Conservation (phyloP, 495 filamentous ascomycete species). For the Trichoderma reesei region DNA sequence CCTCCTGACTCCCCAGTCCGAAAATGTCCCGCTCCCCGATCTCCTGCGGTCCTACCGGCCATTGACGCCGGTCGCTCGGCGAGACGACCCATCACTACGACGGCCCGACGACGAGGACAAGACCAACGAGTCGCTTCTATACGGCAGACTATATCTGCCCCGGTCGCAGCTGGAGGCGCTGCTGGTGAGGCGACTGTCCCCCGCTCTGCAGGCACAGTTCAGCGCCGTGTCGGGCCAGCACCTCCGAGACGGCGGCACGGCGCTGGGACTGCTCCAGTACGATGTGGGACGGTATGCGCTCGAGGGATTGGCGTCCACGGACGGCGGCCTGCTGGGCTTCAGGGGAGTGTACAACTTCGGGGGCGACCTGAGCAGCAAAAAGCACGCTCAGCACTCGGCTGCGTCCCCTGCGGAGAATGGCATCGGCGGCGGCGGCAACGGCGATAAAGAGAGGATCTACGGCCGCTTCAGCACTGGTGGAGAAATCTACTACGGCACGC, state of each 20-base stretch:
- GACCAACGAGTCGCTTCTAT: conserved; percentile 50
- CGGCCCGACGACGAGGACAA: conserved; percentile 8
- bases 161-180: conserved; percentile 77
- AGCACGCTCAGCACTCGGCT: conserved; percentile 14
- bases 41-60: conserved; percentile 35
- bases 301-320: conserved; percentile 86
- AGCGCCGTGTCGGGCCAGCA: conserved; percentile 69
- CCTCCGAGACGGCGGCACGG: conserved; percentile 64
- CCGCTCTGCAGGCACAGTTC: conserved; percentile 68
- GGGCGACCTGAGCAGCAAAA: conserved; percentile 50
- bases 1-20: conserved; percentile 35
- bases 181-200: conserved; percentile 71
- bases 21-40: conserved; percentile 37
- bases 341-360: conserved; percentile 93
- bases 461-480: conserved; percentile 73
- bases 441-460: conserved; percentile 41
- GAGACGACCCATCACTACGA: conserved; percentile 13
- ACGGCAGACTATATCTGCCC: conserved; percentile 83
- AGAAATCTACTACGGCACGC: conserved; percentile 85
- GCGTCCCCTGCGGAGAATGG: conserved; percentile 15
- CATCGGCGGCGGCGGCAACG: conserved; percentile 12
- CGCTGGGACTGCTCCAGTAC: conserved; percentile 73
- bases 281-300: conserved; percentile 81
- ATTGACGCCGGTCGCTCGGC: conserved; percentile 27
- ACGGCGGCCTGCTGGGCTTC: conserved; percentile 78